Evolutionary conservation across 2,329 filamentous ascomycete genomes (phyloP).

Genomic region (Fusarium equiseti): DNA sequence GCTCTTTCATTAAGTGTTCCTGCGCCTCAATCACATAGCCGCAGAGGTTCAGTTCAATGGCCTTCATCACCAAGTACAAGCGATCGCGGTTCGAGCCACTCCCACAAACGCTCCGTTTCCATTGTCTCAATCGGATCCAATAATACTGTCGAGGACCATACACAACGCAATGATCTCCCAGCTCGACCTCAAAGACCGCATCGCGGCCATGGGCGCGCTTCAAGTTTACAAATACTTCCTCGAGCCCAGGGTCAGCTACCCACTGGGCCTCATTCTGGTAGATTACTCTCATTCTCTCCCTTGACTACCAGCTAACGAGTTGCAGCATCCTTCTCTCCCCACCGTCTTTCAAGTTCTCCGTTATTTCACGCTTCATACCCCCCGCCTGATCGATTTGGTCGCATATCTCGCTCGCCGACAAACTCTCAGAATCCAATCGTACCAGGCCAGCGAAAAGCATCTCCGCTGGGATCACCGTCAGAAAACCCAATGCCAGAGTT

Average conservation of each 20-base stretch:
- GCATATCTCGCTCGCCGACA: conserved; percentile 57
- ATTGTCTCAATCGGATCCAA: conserved; percentile 81
- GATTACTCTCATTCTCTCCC: conserved; percentile 32
- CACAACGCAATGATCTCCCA: conserved; percentile 57
- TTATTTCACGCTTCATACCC: conserved; percentile 68
- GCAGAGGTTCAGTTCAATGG: conserved; percentile 63
- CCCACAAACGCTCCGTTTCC: conserved; percentile 81
- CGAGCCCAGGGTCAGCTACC: conserved; percentile 59
- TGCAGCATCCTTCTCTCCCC: conserved; percentile 55
- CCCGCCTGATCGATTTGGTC: conserved; percentile 61
- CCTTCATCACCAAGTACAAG: conserved; percentile 49
- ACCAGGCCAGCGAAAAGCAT: conserved; percentile 53
- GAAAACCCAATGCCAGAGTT: conserved; percentile 66
- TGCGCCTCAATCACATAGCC: conserved; percentile 58
- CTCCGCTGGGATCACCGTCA: conserved; percentile 53
- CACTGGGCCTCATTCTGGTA: conserved; percentile 56
- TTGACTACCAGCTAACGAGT: conserved; percentile 27
- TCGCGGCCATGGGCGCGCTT: conserved; percentile 79
- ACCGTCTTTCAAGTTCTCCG: conserved; percentile 61
- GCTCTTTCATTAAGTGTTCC: conserved; percentile 73
- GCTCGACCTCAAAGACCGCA: conserved; percentile 62
- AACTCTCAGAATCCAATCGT: conserved; percentile 60
- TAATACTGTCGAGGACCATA: conserved; percentile 61
- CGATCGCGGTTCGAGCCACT: conserved; percentile 60
- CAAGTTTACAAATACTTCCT: conserved; percentile 79